Conservation (phyloP, 371 early-diverging fungal genomes). For the Rhizopus sp. region DNA sequence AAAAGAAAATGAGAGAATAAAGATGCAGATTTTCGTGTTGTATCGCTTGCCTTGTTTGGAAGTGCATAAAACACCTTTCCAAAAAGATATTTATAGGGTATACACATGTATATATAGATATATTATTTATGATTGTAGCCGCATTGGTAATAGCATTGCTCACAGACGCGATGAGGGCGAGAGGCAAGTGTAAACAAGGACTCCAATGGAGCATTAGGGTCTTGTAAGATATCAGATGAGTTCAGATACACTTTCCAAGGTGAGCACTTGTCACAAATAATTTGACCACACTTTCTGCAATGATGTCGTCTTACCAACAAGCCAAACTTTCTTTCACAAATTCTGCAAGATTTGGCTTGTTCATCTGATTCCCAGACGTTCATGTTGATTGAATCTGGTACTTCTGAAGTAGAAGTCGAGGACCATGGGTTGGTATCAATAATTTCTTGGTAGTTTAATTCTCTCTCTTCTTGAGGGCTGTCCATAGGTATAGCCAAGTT, state of each 20-base stretch:
- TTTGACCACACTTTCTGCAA: slow-evolving; percentile 77
- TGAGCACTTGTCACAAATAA: slow-evolving; percentile 75
- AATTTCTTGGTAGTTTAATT: slow-evolving; percentile 1
- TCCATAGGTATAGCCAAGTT: slow-evolving; percentile 22
- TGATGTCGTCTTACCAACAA: slow-evolving; percentile 71
- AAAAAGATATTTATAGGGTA: slow-evolving; percentile 2
- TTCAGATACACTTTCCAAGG: slow-evolving; percentile 49
- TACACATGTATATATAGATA: background rate
- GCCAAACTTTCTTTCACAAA: slow-evolving; percentile 62
- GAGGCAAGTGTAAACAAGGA: slow-evolving; percentile 23
- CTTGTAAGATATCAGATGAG: slow-evolving; percentile 46
- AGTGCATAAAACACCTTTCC: background rate
- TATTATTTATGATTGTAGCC: slow-evolving; percentile 3
- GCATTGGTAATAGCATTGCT: slow-evolving; percentile 36
- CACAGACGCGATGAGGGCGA: slow-evolving; percentile 54
- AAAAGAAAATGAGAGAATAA: no score
- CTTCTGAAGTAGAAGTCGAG: slow-evolving; percentile 3
- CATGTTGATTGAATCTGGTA: slow-evolving; percentile 9
- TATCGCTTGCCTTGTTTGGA: background rate
- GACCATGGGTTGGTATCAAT: slow-evolving; percentile 6
- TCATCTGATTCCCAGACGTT: slow-evolving; percentile 69
- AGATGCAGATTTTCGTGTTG: no score
- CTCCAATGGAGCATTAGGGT: slow-evolving; percentile 31
- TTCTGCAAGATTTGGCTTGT: slow-evolving; percentile 57
- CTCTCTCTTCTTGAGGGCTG: slow-evolving; percentile 1